Conservation (phyloP, 768 basidiomycete species). For the Termitomyces sp. region DNA sequence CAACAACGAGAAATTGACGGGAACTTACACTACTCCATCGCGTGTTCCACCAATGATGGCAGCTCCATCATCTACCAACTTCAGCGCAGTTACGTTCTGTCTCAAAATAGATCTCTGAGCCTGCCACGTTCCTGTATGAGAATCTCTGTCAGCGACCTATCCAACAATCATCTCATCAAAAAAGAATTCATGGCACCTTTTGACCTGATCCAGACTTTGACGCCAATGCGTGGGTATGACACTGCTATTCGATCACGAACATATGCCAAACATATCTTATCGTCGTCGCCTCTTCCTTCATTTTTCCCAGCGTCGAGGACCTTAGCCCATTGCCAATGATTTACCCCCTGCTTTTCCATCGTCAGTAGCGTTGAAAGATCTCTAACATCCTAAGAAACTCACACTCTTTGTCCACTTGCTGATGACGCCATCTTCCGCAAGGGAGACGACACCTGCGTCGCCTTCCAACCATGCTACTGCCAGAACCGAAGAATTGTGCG, state of each 20-base stretch:
- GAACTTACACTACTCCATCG: constrained; percentile 62
- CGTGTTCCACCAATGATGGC: constrained; percentile 66
- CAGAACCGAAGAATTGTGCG: constrained; percentile 46
- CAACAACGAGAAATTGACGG: not conserved
- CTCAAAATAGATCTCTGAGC: constrained; percentile 60
- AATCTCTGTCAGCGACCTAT: constrained; percentile 3
- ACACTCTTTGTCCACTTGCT: constrained; percentile 59
- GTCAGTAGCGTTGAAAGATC: not conserved
- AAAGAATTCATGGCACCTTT: constrained; percentile 40
- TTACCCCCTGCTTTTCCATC: constrained; percentile 31
- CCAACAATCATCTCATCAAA: not conserved
- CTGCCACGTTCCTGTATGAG: constrained; percentile 53
- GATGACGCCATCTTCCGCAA: constrained; percentile 54
- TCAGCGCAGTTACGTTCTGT: constrained; percentile 60
- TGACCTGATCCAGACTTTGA: constrained; percentile 62
- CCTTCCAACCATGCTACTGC: constrained; percentile 58
- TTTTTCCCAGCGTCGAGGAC: constrained; percentile 43
- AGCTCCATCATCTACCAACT: constrained; percentile 60
- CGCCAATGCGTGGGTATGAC: constrained; percentile 53
- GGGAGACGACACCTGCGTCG: constrained; percentile 52
- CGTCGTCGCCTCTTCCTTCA: constrained; percentile 31
- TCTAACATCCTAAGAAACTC: constrained; percentile 18
- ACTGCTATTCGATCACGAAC: constrained; percentile 57
- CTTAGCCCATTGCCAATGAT: constrained; percentile 55
- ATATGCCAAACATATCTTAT: constrained; percentile 51